Evolutionary conservation across 2,329 filamentous ascomycete species (phyloP).

Genomic region (Myotisia sp.): DNA sequence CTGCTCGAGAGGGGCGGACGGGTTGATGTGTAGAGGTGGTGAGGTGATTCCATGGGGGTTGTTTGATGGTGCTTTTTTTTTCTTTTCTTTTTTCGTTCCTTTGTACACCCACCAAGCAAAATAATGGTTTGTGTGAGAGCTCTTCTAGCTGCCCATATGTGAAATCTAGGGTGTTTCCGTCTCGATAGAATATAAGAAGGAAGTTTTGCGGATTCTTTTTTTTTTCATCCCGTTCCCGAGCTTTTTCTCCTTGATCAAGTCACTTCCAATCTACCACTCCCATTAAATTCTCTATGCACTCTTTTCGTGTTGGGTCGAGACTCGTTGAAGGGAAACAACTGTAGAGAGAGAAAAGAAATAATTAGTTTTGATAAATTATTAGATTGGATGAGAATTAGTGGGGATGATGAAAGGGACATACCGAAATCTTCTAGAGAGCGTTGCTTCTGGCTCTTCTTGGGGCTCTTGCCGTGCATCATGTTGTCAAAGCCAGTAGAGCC

Average conservation of each 20-base stretch:
- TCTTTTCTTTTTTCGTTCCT: too few relatives aligned
- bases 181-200: conserved; percentile 4
- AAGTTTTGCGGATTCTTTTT: too few relatives aligned
- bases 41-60: too few relatives aligned
- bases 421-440: conserved; percentile 77
- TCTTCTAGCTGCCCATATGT: background rate
- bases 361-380: conserved; percentile 15
- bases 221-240: conserved; percentile 7
- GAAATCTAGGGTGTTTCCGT: conserved; percentile 2
- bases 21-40: too few relatives aligned
- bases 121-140: too few relatives aligned
- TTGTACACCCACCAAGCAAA: too few relatives aligned
- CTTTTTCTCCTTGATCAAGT: conserved; percentile 5
- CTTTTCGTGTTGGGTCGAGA: conserved; percentile 86
- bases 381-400: conserved; percentile 4
- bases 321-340: conserved; percentile 81
- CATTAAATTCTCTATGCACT: conserved; percentile 45
- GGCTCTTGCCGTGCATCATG: conserved; percentile 80
- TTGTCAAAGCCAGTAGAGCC: conserved; percentile 74
- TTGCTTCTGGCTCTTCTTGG: conserved; percentile 72
- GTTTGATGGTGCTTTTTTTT: too few relatives aligned
- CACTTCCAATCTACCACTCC: background rate
- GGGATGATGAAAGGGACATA: conserved; percentile 37
- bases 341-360: conserved; percentile 34
- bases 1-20: too few relatives aligned